Base-by-base conservation (phyloP, 139 green algal species). In the Eudorina sp. region DNA sequence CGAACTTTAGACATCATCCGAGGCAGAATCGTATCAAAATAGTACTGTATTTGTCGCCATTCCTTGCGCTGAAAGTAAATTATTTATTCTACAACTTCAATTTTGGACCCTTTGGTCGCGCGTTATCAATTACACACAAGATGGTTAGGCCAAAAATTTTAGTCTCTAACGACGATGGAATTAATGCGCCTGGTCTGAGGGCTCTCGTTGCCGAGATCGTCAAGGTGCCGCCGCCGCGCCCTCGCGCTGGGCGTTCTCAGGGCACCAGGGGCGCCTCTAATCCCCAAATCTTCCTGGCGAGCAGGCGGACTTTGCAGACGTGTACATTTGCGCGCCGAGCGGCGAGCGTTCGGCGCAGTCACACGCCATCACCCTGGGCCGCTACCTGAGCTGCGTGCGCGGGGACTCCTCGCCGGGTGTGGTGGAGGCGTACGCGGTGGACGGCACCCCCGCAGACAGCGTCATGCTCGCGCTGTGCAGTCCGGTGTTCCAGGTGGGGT, bases 101-200 rank as follows among this genome's bases (percentile, higher is more conserved):
- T n/a, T n/a, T n/a, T n/a, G n/a, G n/a, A n/a, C n/a, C n/a, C n/a
- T n/a, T n/a, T n/a, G n/a, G n/a, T n/a, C n/a, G n/a, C n/a, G n/a
- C n/a, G n/a, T n/a, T n/a, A n/a, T n/a, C n/a, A n/a, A n/a, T n/a
- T n/a, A n/a, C n/a, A n/a, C n/a, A n/a, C n/a, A n/a, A n/a, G 51
- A 91, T 86, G 81, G 53, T 41, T 2, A 46, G 73, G 27, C 89
- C 86, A 2, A 88, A 90, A 23, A 78, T 97, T 0, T 84, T 97
- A 0, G 75, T 97, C 8, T 91, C 46, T 46, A 97, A 97, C 55
- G 95, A 97, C 72, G 95, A 97, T 58, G 95, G 95, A 16, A 95
- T 97, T 21, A 89, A 91, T 19, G 95, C 94, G 0, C 93, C 94
- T 5, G 95, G 95, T 19, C 73, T 97, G 3, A 60, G 75, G 5